These are phyloP conservation scores for Primulina tabacum DNA, from an alignment of 257 asterid species.

Conservation along the genomic window DNA sequence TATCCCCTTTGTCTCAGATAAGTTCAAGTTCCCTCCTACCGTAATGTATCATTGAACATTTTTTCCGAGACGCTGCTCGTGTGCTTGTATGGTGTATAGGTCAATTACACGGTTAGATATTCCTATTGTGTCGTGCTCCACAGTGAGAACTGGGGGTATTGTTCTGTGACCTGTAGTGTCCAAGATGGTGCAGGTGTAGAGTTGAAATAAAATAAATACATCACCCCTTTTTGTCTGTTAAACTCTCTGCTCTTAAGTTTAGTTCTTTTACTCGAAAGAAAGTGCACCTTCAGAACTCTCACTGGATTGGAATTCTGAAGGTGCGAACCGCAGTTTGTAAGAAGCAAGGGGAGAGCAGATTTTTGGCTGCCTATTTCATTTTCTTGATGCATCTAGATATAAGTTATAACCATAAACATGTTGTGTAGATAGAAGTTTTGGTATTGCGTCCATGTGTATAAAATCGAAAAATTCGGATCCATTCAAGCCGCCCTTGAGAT, in stretches of 20 bases:
- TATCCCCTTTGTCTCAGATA: conserved; percentile 72
- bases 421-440: too few relatives aligned
- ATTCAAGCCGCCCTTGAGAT: too few relatives aligned
- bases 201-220: conserved; percentile 15
- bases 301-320: too few relatives aligned
- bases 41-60: conserved; percentile 53
- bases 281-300: too few relatives aligned
- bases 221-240: background rate
- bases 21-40: conserved; percentile 62
- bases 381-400: too few relatives aligned
- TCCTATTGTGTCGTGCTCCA: conserved; percentile 10
- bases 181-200: conserved; percentile 20
- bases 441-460: too few relatives aligned
- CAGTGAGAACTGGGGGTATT: background rate
- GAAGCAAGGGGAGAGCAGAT: too few relatives aligned
- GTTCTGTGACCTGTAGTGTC: background rate
- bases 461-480: too few relatives aligned
- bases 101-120: conserved; percentile 13
- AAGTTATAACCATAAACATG: too few relatives aligned
- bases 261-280: too few relatives aligned
- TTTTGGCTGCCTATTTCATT: too few relatives aligned
- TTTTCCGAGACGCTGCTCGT: background rate
- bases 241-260: background rate
- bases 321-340: too few relatives aligned
- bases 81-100: conserved; percentile 11